Evolutionary conservation across 2,329 filamentous ascomycete genomes (phyloP).

Genomic region (Pleurostoma richardsiae): DNA sequence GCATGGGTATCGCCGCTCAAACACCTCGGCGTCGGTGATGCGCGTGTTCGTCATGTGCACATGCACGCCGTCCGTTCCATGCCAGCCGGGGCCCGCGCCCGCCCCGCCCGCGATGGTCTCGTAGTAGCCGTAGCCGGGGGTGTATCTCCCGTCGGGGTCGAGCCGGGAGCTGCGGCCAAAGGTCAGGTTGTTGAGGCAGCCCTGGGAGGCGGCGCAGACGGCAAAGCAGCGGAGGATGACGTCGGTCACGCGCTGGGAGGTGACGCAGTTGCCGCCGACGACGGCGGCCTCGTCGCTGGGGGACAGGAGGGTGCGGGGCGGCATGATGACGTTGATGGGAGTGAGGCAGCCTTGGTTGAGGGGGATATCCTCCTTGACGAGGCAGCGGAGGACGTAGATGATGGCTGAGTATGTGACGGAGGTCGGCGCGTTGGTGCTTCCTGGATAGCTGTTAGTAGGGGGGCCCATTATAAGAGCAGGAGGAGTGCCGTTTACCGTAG

Average conservation of each 20-base stretch:
- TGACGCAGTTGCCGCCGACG: constrained; percentile 34
- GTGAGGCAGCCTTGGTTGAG: constrained; percentile 31
- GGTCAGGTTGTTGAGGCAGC: constrained; percentile 21
- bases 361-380: constrained; percentile 28
- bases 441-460: neutral
- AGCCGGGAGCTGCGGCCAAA: constrained; percentile 13
- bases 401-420: constrained; percentile 22
- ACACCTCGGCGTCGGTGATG: constrained; percentile 19
- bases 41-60: constrained; percentile 20
- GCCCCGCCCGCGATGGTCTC: constrained; percentile 22
- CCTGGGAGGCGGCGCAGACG: constrained; percentile 15
- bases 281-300: constrained; percentile 17
- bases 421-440: constrained; percentile 9
- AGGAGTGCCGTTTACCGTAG: constrained; percentile 36
- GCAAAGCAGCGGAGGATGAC: constrained; percentile 23
- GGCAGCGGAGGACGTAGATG: constrained; percentile 30
- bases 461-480: too few relatives aligned
- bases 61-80: constrained; percentile 17
- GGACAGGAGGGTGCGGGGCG: constrained; percentile 23
- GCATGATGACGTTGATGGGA: constrained; percentile 26
- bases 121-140: constrained; percentile 15
- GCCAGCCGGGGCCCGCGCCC: constrained; percentile 18
- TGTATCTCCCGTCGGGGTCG: constrained; percentile 15
- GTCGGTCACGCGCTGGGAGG: constrained; percentile 26
- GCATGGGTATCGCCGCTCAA: constrained; percentile 24